phyloP scores from a whole-genome alignment of 1,284 basidiomycete genomes.

The Naganishia albida region DNA sequence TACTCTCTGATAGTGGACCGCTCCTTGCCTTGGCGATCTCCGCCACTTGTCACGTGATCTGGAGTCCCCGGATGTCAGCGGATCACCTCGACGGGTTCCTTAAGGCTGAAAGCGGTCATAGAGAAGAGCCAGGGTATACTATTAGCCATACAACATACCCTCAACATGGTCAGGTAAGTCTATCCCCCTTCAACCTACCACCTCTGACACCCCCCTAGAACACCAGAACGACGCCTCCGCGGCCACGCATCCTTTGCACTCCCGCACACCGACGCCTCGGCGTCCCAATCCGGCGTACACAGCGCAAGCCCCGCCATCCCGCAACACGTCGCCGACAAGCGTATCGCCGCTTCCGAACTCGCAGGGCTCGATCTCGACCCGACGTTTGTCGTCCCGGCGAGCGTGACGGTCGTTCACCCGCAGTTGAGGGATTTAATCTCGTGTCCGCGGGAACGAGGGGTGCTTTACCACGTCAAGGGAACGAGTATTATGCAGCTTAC shows the following conservation, averaged over 20 bases:
- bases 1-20: too few relatives aligned
- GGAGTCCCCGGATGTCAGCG: constrained; percentile 12
- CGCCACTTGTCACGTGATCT: constrained; percentile 1
- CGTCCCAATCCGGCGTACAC: neutral
- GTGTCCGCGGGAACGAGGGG: constrained; percentile 31
- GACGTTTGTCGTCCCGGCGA: constrained; percentile 39
- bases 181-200: neutral
- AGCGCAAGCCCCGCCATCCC: constrained; percentile 6
- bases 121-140: neutral
- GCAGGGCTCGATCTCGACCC: constrained; percentile 21
- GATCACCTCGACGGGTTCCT: too few relatives aligned
- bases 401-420: constrained; percentile 51
- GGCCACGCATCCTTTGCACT: constrained; percentile 19
- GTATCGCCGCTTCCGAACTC: constrained; percentile 16
- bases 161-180: constrained; percentile 18
- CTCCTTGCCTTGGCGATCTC: neutral
- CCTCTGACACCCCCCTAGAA: neutral
- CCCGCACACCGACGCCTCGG: constrained; percentile 19
- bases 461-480: constrained; percentile 32
- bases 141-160: neutral
- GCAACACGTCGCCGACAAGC: constrained; percentile 9
- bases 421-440: constrained; percentile 52
- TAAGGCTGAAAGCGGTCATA: neutral
- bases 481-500: constrained; percentile 28
- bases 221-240: constrained; percentile 20